Conservation (phyloP, 192 early-diverging fungal species). For the Chytriomyces confervae region DNA sequence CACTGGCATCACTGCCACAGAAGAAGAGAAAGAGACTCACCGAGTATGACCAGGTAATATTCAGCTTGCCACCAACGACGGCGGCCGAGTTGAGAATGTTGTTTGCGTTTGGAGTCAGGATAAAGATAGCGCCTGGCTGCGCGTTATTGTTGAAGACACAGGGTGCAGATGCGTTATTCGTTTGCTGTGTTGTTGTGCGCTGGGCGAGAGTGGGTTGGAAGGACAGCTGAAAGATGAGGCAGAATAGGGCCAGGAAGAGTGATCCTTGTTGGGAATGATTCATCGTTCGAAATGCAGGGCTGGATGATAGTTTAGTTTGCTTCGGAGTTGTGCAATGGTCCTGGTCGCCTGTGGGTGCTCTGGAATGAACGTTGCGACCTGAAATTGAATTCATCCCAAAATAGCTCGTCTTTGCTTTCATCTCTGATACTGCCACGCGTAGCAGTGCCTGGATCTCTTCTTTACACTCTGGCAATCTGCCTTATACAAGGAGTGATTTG, state of each 20-base stretch:
- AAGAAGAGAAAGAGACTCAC: constrained; percentile 10
- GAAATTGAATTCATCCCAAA: too few relatives aligned
- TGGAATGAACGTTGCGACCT: too few relatives aligned
- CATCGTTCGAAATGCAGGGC: neutral
- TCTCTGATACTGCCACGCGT: too few relatives aligned
- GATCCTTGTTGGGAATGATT: neutral
- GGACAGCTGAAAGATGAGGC: neutral
- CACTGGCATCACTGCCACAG: neutral
- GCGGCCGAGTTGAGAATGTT: neutral
- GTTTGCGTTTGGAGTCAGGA: constrained; percentile 13
- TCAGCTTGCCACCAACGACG: constrained; percentile 28
- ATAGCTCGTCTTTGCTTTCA: too few relatives aligned
- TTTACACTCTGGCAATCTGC: too few relatives aligned
- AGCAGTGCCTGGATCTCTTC: too few relatives aligned
- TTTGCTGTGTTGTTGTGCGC: neutral
- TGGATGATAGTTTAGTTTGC: neutral
- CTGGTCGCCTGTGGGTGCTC: neutral
- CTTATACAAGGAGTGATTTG: too few relatives aligned
- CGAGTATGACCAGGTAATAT: constrained; percentile 23
- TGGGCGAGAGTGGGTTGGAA: neutral
- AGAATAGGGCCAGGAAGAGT: neutral
- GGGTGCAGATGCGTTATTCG: neutral
- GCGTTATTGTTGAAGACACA: constrained; percentile 13
- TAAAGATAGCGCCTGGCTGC: constrained; percentile 26
- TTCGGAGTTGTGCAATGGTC: neutral